Evolutionary conservation across 306 rosid genomes (phyloP).

Genomic region (Hippophae rhamnoides): DNA sequence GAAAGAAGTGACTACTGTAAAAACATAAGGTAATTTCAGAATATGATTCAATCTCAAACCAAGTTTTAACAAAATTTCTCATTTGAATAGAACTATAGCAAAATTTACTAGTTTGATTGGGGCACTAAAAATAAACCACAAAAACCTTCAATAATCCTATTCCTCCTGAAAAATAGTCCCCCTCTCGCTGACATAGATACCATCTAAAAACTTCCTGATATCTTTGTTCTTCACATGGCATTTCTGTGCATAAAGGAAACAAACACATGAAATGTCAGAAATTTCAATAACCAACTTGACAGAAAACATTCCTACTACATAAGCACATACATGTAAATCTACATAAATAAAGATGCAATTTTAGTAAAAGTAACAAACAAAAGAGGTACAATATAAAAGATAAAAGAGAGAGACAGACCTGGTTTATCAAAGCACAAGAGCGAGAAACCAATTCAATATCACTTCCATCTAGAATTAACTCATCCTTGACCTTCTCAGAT

Average conservation of each 20-base stretch:
- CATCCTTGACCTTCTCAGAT: constrained; percentile 56
- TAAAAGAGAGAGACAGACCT: constrained; percentile 18
- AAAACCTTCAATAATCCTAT: background rate
- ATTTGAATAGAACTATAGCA: too few relatives aligned
- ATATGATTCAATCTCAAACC: too few relatives aligned
- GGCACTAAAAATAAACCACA: too few relatives aligned
- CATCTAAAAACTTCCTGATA: constrained; percentile 42
- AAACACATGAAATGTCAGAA: background rate
- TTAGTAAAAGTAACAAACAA: too few relatives aligned
- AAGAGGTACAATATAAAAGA: too few relatives aligned
- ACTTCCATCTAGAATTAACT: constrained; percentile 39
- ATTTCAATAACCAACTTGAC: background rate
- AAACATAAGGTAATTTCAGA: too few relatives aligned
- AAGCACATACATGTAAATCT: background rate
- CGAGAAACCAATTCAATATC: constrained; percentile 15
- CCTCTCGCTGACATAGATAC: constrained; percentile 9
- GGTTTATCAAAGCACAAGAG: constrained; percentile 43
- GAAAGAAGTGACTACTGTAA: too few relatives aligned
- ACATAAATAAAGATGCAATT: too few relatives aligned
- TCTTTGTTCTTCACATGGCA: constrained; percentile 54
- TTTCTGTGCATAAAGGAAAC: constrained; percentile 29
- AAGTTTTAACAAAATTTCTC: too few relatives aligned
- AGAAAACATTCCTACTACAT: background rate
- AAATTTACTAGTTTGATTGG: too few relatives aligned
- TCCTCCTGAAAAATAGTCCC: constrained; percentile 31